A percentile compares a stretch with the other conserved stretches of the same genome.
These are phyloP conservation scores for Pleodorina starrii DNA, from an alignment of 139 green algal species.

Conservation along the genomic window DNA sequence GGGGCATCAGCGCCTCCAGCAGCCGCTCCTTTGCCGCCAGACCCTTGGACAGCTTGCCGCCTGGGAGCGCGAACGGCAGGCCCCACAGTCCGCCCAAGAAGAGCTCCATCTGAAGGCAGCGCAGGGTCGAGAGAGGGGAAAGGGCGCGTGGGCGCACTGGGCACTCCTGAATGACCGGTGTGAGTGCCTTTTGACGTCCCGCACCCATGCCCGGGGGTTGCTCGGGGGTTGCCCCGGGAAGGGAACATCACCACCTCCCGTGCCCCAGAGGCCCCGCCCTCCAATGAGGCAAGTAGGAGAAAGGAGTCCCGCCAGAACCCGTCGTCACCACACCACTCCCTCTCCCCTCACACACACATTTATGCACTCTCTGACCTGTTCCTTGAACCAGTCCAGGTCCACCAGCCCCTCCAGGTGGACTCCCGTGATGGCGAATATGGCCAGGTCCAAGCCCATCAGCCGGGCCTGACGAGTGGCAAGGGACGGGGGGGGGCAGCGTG, in stretches of 20 bases:
- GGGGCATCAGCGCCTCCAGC: background rate
- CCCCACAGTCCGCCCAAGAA: constrained; percentile 45
- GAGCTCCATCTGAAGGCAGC: background rate
- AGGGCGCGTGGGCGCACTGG: no score
- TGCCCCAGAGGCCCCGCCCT: no score
- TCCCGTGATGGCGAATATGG: constrained; percentile 40
- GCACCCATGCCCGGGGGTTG: background rate
- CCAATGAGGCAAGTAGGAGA: no score
- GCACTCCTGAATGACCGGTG: no score
- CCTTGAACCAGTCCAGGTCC: constrained; percentile 47
- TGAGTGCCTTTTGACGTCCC: no score
- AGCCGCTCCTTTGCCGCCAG: constrained; percentile 29
- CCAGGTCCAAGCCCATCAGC: constrained; percentile 48
- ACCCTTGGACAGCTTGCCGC: constrained; percentile 24
- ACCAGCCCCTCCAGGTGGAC: constrained; percentile 20
- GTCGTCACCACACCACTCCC: no score
- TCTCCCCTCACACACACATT: no score
- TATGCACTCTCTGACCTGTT: constrained; percentile 15
- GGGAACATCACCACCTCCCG: no score
- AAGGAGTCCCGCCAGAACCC: no score
- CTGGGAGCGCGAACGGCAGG: constrained; percentile 39
- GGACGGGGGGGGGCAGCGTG: background rate
- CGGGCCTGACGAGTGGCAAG: constrained; percentile 20
- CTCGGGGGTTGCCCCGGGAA: no score
- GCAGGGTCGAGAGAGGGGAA: no score